Evolutionary conservation across 495 filamentous ascomycete species (phyloP).

Genomic region (Cercophora newfieldiana): DNA sequence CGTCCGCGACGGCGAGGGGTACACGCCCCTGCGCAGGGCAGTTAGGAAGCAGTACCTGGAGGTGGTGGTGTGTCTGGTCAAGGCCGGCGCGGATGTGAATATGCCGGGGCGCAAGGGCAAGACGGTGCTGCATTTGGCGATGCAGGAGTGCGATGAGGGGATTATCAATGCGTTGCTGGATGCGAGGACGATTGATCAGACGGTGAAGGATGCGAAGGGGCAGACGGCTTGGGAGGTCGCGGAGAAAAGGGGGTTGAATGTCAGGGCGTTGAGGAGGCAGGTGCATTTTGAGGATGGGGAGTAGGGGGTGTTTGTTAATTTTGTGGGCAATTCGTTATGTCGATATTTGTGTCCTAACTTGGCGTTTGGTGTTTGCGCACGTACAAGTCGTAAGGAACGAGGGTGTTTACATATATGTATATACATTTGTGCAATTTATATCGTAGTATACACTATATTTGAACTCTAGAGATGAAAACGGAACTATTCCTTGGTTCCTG

Average conservation of each 20-base stretch:
- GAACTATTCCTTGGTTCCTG: too few relatives aligned
- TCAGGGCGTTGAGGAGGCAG: not conserved
- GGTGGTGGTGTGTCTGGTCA: not conserved
- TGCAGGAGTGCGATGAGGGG: not conserved
- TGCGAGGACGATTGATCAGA: not conserved
- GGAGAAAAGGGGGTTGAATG: not conserved
- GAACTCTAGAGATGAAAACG: too few relatives aligned
- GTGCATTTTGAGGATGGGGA: too few relatives aligned
- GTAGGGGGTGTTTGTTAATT: not conserved
- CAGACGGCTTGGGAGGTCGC: not conserved
- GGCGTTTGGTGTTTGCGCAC: too few relatives aligned
- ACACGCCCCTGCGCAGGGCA: not conserved
- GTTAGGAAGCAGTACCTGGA: not conserved
- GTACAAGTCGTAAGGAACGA: too few relatives aligned
- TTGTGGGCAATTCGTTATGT: too few relatives aligned
- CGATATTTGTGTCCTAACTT: too few relatives aligned
- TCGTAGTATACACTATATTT: too few relatives aligned
- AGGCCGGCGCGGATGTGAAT: not conserved
- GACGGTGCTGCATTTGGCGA: not conserved
- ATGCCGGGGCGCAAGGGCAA: not conserved
- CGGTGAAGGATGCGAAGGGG: not conserved
- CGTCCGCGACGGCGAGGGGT: not conserved
- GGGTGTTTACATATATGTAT: too few relatives aligned
- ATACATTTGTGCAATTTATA: too few relatives aligned
- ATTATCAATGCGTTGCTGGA: not conserved